Conservation (phyloP, 2,329 filamentous ascomycete genomes). For the Epichloe sp. region DNA sequence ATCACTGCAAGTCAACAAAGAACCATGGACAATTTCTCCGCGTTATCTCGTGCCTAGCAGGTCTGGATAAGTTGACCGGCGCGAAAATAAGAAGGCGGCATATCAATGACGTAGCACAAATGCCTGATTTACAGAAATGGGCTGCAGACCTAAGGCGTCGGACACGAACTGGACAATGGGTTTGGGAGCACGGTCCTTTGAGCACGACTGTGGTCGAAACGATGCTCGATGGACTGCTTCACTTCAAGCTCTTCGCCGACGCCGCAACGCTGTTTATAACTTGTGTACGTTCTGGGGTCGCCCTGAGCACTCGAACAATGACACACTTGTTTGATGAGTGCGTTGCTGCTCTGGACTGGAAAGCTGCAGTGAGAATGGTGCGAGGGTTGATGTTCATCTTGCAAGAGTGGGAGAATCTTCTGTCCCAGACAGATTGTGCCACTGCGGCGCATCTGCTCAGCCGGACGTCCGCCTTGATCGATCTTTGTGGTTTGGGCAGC, state of each 20-base stretch:
- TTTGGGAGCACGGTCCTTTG: conserved; percentile 27
- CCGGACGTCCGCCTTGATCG: conserved; percentile 21
- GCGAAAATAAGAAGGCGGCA: conserved; percentile 24
- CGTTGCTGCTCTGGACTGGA: conserved; percentile 28
- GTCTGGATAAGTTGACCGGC: conserved; percentile 25
- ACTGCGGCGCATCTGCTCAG: conserved; percentile 16
- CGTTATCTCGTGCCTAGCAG: conserved; percentile 33
- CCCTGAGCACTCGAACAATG: conserved; percentile 19
- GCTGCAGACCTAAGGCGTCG: conserved; percentile 13
- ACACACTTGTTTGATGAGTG: conserved; percentile 28
- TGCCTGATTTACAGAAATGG: conserved; percentile 17
- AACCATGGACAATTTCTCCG: conserved; percentile 30
- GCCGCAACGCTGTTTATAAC: conserved; percentile 29
- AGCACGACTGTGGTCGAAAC: conserved; percentile 28
- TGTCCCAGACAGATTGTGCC: conserved; percentile 11
- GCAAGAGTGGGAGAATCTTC: conserved; percentile 14
- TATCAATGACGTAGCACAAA: conserved; percentile 17
- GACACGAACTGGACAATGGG: conserved; percentile 19
- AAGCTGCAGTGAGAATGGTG: conserved; percentile 18
- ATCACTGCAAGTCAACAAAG: conserved; percentile 32
- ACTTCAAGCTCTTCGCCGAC: conserved; percentile 31
- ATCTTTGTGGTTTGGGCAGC: conserved; percentile 21
- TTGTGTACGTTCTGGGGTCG: conserved; percentile 23
- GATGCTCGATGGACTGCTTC: conserved; percentile 34
- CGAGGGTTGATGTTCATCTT: conserved; percentile 14